These are phyloP conservation scores for Psophocarpus tetragonolobus DNA, from an alignment of 306 rosid genomes.

Conservation along the genomic window DNA sequence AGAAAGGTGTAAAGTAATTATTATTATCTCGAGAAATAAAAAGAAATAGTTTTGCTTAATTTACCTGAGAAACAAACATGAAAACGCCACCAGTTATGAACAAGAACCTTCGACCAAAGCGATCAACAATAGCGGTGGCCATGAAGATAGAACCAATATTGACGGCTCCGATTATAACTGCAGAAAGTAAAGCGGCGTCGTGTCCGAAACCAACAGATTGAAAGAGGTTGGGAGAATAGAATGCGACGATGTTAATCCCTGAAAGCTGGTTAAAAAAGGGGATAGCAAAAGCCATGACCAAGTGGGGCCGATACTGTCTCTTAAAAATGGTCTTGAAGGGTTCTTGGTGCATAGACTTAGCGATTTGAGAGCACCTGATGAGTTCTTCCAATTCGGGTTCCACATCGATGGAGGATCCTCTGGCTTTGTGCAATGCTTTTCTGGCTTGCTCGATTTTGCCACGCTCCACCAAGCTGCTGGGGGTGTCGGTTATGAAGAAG, in stretches of 20 bases:
- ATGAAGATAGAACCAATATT: constrained; percentile 48
- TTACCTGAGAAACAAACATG: constrained; percentile 61
- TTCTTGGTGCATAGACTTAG: constrained; percentile 41
- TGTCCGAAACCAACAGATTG: constrained; percentile 67
- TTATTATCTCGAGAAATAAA: too few relatives aligned
- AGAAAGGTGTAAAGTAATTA: too few relatives aligned
- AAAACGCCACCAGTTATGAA: constrained; percentile 63
- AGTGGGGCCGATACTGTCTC: constrained; percentile 66
- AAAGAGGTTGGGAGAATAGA: constrained; percentile 71
- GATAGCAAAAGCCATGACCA: constrained; percentile 54
- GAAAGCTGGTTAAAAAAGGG: constrained; percentile 65
- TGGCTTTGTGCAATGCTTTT: constrained; percentile 39
- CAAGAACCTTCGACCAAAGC: constrained; percentile 63
- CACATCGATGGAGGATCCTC: constrained; percentile 50
- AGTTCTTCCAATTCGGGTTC: constrained; percentile 56
- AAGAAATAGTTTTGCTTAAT: too few relatives aligned
- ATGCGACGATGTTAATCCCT: constrained; percentile 70
- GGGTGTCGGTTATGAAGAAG: constrained; percentile 59
- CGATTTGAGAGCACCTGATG: constrained; percentile 27
- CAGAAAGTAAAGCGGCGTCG: constrained; percentile 55
- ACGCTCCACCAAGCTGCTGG: constrained; percentile 61
- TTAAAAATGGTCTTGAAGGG: constrained; percentile 54
- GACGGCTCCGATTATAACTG: constrained; percentile 60
- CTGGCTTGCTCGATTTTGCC: constrained; percentile 54
- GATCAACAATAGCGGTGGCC: constrained; percentile 59